Conservation (phyloP, 2,329 filamentous ascomycete genomes). For the Aspergillus sp. region DNA sequence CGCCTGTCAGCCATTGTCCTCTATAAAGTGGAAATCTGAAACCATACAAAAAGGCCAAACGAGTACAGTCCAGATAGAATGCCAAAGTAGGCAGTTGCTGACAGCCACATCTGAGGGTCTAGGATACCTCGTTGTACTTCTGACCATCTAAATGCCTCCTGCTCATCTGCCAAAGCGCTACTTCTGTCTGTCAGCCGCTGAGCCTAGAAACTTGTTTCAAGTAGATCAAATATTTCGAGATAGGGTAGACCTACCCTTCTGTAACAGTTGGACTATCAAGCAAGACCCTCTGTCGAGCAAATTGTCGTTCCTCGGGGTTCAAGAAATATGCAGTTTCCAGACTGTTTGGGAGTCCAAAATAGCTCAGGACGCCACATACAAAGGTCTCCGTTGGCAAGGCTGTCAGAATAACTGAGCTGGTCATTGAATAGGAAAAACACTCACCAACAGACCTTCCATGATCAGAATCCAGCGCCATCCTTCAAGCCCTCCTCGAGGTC, state of each 20-base stretch:
- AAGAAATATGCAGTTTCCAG: constrained; percentile 53
- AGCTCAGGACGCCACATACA: constrained; percentile 48
- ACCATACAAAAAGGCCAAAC: constrained; percentile 58
- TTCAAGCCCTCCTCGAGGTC: constrained; percentile 47
- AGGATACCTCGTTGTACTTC: constrained; percentile 60
- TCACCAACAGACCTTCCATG: constrained; percentile 48
- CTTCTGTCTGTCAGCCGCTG: constrained; percentile 4
- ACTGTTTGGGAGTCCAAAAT: constrained; percentile 53
- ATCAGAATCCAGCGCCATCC: constrained; percentile 62
- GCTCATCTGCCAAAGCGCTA: constrained; percentile 16
- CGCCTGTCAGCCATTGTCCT: not conserved
- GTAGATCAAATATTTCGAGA: not conserved
- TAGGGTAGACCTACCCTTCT: constrained; percentile 18
- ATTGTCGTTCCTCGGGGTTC: constrained; percentile 47
- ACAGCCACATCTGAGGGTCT: constrained; percentile 60
- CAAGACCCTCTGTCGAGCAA: constrained; percentile 44
- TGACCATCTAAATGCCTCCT: constrained; percentile 55
- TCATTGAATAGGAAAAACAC: not conserved
- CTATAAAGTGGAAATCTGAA: too few species aligned
- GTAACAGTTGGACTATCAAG: constrained; percentile 28
- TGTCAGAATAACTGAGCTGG: not conserved
- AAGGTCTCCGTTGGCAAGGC: constrained; percentile 42
- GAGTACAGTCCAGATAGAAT: constrained; percentile 57
- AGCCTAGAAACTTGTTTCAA: not conserved
- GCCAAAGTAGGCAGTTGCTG: constrained; percentile 57